Evolutionary conservation across 305 asterid genomes (phyloP), one percentile per base, ranked within the genome.

Genomic region (Withania somnifera): DNA sequence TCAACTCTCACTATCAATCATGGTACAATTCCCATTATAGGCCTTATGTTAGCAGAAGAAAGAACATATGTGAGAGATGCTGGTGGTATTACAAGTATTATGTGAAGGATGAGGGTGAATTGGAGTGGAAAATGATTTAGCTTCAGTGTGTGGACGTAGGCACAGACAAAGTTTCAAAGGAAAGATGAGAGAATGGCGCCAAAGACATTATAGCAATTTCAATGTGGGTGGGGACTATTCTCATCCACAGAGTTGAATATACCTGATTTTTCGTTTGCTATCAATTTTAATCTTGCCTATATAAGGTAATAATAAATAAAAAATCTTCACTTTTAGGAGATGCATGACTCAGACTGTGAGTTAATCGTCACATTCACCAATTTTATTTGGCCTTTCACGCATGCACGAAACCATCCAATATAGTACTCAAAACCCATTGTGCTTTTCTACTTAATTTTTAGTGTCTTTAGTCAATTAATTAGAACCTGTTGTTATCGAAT

Each of bases 131-230:
- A 81, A 67, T 22, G 88, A 83, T 84, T 86, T 82, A 88, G 85
- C 78, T 63, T 82, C 47, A 82, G 82, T 84, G 90, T 89, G 96
- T 89, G 96, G 97, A 88, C 84, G 85, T 88, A 85, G 85, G 73
- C 75, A 76, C 26, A 38, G 79, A 58, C 11, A 51, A 63, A 7
- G 64, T 69, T 57, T 13, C 10, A 71, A 3, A 4, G 38, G 36
- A 8, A 61, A 30, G 64, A 78, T 81, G 88, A 86, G 79, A 79
- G 5, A 71, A 71, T 45, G 88, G 88, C 34, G 88, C 92, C 91
- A 88, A 85, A 63, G 8, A 71, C 34, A 68, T 15, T 60, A 24
- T 71, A 81, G 75, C 87, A 81, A 67, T 73, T 86, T 20, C 78
- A 88, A 84, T 83, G 87, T 84, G 91, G 83, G 81, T 71, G 78